Base-by-base conservation (phyloP, 2,329 filamentous ascomycete species). In the Microdochium paspali region DNA sequence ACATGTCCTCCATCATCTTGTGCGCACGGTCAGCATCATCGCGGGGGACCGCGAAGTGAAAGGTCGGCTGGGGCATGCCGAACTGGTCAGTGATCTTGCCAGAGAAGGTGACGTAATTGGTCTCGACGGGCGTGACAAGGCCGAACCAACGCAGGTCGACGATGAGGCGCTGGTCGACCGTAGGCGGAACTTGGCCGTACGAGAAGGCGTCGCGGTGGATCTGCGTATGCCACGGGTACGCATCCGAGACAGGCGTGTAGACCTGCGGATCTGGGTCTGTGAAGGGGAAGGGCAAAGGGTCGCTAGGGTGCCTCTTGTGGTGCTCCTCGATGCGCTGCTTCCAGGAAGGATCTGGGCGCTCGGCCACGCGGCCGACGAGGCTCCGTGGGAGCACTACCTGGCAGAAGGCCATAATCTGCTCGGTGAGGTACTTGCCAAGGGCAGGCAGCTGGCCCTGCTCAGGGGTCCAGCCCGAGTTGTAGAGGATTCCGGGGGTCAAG, bases 121-220 rank as follows among this genome's bases (percentile, higher is more conserved):
- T 28, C 2, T 32, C 18, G 5, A 48, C 43, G 5, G 54, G 47
- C 20, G 56, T 50, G 4, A 53, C 49, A 25, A 46, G 47, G 10
- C 51, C 50, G 46, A 52, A 58, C 28, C 47, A 56, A 23, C 56
- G 51, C 31, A 57, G 30, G 42, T 58, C 56, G 2, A 58, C 49
- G 10, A 58, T 49, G 21, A 56, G 43, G 10, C 56, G 50, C 7
- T 50, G 51, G 35, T 61, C 55, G 3, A 57, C 25, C 24, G n/a
- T 24, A 3, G 51, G 30, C 2, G 54, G 50, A 2, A 57, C 48
- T 25, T 55, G 48, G 21, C 53, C 52, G 43, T 59, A 59, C n/a
- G 51, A 50, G 31, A 58, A 58, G 3, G 55, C 55, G 23, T 60
- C 57, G 3, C 58, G 56, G 18, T 59, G 53, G 31, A 60, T 59